These are phyloP conservation scores for Aspergillus costaricaensis DNA, from an alignment of 2,329 filamentous ascomycete genomes.

Conservation along the genomic window DNA sequence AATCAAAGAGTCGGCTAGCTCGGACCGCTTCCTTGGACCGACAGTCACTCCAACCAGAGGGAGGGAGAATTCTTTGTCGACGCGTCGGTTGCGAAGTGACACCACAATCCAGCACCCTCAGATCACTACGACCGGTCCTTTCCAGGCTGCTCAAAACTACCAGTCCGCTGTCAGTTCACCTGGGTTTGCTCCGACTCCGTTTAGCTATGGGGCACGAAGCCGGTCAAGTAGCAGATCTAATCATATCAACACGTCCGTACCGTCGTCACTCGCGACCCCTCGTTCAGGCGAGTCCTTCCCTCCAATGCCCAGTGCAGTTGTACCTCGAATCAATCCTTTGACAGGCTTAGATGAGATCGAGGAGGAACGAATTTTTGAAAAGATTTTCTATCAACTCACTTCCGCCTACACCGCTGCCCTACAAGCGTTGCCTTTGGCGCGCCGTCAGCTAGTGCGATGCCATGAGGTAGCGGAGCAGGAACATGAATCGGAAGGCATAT, in stretches of 20 bases:
- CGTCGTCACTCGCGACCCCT: slow-evolving; percentile 63
- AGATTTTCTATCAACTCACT: slow-evolving; percentile 75
- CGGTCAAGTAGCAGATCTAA: slow-evolving; percentile 57
- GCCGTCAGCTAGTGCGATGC: slow-evolving; percentile 65
- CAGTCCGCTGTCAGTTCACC: slow-evolving; percentile 34
- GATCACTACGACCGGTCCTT: slow-evolving; percentile 30
- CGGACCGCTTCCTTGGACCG: slow-evolving; percentile 33
- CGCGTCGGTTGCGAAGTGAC: slow-evolving; percentile 52
- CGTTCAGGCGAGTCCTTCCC: slow-evolving; percentile 80
- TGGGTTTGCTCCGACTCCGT: slow-evolving; percentile 33
- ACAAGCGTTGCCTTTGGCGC: slow-evolving; percentile 69
- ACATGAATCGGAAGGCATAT: slow-evolving; percentile 60
- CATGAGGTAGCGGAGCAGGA: slow-evolving; percentile 65
- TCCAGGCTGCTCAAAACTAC: slow-evolving; percentile 33
- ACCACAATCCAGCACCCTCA: slow-evolving; percentile 53
- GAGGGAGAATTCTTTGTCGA: slow-evolving; percentile 43
- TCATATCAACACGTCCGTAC: slow-evolving; percentile 49
- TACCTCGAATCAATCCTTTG: slow-evolving; percentile 55
- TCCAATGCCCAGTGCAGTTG: slow-evolving; percentile 47
- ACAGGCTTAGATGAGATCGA: slow-evolving; percentile 67
- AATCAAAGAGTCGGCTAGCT: slow-evolving; percentile 29
- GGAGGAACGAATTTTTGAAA: slow-evolving; percentile 80
- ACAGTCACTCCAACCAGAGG: slow-evolving; percentile 50
- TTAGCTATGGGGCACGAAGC: slow-evolving; percentile 41
- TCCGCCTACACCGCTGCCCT: slow-evolving; percentile 73